Conservation (phyloP, 768 basidiomycete genomes). For the Boletus rubropictus region DNA sequence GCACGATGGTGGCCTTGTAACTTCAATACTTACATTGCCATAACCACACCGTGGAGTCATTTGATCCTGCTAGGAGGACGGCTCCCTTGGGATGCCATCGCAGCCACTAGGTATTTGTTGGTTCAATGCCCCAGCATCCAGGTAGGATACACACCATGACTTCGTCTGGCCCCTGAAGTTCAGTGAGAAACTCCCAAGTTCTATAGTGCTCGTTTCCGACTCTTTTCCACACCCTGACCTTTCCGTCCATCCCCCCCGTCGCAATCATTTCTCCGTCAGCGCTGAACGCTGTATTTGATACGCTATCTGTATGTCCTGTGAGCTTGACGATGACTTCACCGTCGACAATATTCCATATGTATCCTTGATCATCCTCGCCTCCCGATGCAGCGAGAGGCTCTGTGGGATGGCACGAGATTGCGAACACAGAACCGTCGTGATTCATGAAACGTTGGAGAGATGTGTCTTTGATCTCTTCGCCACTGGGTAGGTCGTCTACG, state of each 20-base stretch:
- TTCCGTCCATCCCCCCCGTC: slow-evolving; percentile 98
- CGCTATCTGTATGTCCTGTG: slow-evolving; percentile 90
- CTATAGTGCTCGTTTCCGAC: slow-evolving; percentile 69
- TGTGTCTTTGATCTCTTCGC: slow-evolving; percentile 47
- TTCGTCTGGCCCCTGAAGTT: slow-evolving; percentile 91
- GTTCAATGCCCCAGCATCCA: background rate
- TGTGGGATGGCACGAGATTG: slow-evolving; percentile 77
- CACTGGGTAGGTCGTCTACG: slow-evolving; percentile 39
- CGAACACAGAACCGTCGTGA: slow-evolving; percentile 78
- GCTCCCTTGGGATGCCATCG: slow-evolving; percentile 94
- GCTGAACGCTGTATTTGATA: slow-evolving; percentile 74
- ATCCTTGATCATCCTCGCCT: slow-evolving; percentile 92
- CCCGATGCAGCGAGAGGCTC: slow-evolving; percentile 81
- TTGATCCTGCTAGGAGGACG: slow-evolving; percentile 85
- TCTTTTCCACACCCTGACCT: slow-evolving; percentile 85
- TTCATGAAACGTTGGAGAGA: slow-evolving; percentile 62
- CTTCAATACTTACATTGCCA: slow-evolving; percentile 76
- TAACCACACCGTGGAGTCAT: slow-evolving; percentile 92
- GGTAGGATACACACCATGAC: slow-evolving; percentile 64
- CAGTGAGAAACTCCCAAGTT: slow-evolving; percentile 92
- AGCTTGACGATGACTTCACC: slow-evolving; percentile 79
- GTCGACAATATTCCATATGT: slow-evolving; percentile 84
- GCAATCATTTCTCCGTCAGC: slow-evolving; percentile 88
- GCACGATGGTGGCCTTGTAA: background rate
- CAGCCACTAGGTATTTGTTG: slow-evolving; percentile 59